These are phyloP conservation scores for Magnaporthiopsis incrustans DNA, from an alignment of 2,329 filamentous ascomycete species.

Conservation along the genomic window DNA sequence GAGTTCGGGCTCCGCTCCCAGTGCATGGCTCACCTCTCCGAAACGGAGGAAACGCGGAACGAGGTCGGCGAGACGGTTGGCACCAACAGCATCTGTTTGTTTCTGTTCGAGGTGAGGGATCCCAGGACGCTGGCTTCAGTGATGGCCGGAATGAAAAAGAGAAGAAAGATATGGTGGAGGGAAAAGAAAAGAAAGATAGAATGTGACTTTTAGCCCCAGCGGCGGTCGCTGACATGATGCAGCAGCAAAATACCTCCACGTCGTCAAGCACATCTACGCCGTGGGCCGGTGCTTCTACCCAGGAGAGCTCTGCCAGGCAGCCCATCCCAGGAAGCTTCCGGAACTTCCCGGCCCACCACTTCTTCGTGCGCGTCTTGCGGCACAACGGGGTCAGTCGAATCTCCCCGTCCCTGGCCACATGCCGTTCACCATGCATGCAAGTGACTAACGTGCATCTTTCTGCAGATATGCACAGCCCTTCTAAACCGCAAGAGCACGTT, in stretches of 20 bases:
- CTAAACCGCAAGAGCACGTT: conserved; percentile 42
- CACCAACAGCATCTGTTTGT: conserved; percentile 37
- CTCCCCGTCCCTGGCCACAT: background rate
- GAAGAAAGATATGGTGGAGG: background rate
- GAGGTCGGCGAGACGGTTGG: conserved; percentile 14
- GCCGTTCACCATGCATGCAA: background rate
- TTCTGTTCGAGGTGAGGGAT: conserved; percentile 44
- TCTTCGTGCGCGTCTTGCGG: conserved; percentile 47
- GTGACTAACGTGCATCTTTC: background rate
- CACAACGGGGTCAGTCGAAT: conserved; percentile 38
- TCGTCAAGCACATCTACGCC: conserved; percentile 13
- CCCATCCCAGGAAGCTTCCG: conserved; percentile 38
- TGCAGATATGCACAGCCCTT: conserved; percentile 38
- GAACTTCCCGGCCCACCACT: conserved; percentile 48
- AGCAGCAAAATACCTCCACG: conserved; percentile 27
- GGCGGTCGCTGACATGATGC: conserved; percentile 7
- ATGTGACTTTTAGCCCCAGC: background rate
- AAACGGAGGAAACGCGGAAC: conserved; percentile 19
- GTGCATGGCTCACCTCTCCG: conserved; percentile 34
- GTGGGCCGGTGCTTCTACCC: conserved; percentile 28
- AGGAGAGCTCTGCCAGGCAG: conserved; percentile 28
- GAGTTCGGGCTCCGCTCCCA: conserved; percentile 34
- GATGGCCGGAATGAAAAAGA: conserved; percentile 7
- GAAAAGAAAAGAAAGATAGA: background rate
- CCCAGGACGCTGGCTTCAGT: background rate